phyloP scores from a whole-genome alignment of 768 basidiomycete species.

The Agrocybe pediades region DNA sequence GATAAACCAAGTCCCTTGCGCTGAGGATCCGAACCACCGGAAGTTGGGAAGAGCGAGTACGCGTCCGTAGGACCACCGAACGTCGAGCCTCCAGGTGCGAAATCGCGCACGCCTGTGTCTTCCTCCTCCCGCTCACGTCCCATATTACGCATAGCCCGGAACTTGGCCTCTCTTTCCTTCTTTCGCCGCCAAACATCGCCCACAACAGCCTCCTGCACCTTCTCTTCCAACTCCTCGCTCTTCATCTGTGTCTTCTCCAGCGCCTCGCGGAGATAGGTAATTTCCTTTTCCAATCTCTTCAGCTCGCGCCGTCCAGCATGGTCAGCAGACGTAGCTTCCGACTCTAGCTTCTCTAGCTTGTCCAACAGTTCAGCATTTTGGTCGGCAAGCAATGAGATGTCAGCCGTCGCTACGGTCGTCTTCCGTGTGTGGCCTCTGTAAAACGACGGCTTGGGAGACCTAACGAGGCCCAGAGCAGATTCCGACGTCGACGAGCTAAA shows the following conservation, averaged over 20 bases:
- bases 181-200: slow-evolving; percentile 48
- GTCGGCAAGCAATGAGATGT: slow-evolving; percentile 72
- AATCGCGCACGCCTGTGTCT: slow-evolving; percentile 42
- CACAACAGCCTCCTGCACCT: slow-evolving; percentile 48
- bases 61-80: slow-evolving; percentile 34
- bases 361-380: slow-evolving; percentile 81
- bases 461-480: slow-evolving; percentile 23
- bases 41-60: slow-evolving; percentile 29
- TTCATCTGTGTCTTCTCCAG: slow-evolving; percentile 74
- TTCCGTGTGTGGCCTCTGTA: slow-evolving; percentile 40
- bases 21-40: slow-evolving; percentile 19
- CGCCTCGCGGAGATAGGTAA: slow-evolving; percentile 70
- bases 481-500: slow-evolving; percentile 35
- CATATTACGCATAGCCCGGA: slow-evolving; percentile 51
- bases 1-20: background rate
- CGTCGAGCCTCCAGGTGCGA: slow-evolving; percentile 59
- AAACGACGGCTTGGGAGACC: slow-evolving; percentile 22
- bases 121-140: slow-evolving; percentile 31
- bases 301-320: slow-evolving; percentile 68
- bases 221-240: slow-evolving; percentile 73
- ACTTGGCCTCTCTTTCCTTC: slow-evolving; percentile 53
- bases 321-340: slow-evolving; percentile 68
- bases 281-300: slow-evolving; percentile 77
- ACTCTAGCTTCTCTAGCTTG: slow-evolving; percentile 76
- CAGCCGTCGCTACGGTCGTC: slow-evolving; percentile 66